Base-by-base conservation (phyloP, 2,329 filamentous ascomycete genomes). In the Didymella arachidicola region DNA sequence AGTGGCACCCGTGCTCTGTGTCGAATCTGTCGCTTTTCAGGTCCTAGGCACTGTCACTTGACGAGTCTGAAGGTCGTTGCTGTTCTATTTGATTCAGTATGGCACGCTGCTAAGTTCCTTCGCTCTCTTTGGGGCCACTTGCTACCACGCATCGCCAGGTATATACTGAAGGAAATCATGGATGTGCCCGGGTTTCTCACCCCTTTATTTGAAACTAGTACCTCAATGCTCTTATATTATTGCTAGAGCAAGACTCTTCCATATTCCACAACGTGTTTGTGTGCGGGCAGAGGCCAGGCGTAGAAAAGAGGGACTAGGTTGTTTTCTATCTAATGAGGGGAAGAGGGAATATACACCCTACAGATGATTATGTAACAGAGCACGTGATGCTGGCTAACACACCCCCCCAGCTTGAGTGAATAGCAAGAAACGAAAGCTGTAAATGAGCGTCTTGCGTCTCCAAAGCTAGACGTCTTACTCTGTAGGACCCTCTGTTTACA, bases 191-290 rank as follows among this genome's bases (percentile, higher is more conserved):
- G 27, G 11, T 29, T 36, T 11, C 19, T 19, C 8, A 5, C 16
- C 7, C 44, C 38, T 7, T 22, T 38, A 4, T 18, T 16, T 2
- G 34, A 25, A 12, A 30, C 11, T 52, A 12, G 57, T 57, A n/a
- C 38, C 65, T 65, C 2, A 42, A 29, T 0, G 62, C 52, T 2
- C 29, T 42, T 18, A 65, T 47, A 7, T 64, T 55, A 2, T 45
- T 41, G 1, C 57, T 45, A 30, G 63, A 59, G 47, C 65, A 69
- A 43, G 64, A 69, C 4, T 46, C 61, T 19, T 69, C 68, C 34
- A 68, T 41, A 42, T 69, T 65, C 65, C 65, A 69, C 57, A 69
- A 69, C 11, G 65, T 61, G 19, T 69, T 63, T n/a, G 61, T n/a
- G n/a, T n/a, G n/a, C n/a, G n/a, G n/a, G n/a, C n/a, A n/a, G n/a